These are phyloP conservation scores for Yamadazyma endophytica DNA, from an alignment of 805 yeast species.

Conservation along the genomic window DNA sequence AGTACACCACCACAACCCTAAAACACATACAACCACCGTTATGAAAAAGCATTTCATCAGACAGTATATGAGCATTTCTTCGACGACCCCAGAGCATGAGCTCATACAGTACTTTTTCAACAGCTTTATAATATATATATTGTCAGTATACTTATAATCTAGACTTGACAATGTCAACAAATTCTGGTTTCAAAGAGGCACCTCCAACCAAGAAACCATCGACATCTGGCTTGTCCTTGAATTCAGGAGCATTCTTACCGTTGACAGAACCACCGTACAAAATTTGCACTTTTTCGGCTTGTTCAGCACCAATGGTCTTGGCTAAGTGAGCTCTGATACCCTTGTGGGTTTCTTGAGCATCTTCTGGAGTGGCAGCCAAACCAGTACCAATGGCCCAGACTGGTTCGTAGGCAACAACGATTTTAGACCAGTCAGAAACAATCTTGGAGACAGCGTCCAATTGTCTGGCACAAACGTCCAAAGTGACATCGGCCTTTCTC, in stretches of 20 bases:
- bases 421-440: slow-evolving; percentile 82
- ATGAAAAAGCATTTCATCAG: neutral
- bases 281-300: slow-evolving; percentile 80
- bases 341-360: slow-evolving; percentile 94
- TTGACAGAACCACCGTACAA: slow-evolving; percentile 98
- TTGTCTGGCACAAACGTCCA: slow-evolving; percentile 85
- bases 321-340: slow-evolving; percentile 81
- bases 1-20: no score
- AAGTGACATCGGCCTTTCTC: slow-evolving; percentile 84
- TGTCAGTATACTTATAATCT: slow-evolving; percentile 48
- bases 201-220: slow-evolving; percentile 99
- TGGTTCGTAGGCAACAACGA: slow-evolving; percentile 98
- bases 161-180: slow-evolving; percentile 90
- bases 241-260: slow-evolving; percentile 85
- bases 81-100: no score
- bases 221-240: slow-evolving; percentile 88
- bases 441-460: slow-evolving; percentile 80
- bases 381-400: slow-evolving; percentile 99
- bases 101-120: neutral
- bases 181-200: slow-evolving; percentile 98
- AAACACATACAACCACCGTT: no score
- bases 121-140: neutral
- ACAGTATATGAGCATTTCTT: neutral
- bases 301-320: slow-evolving; percentile 69
- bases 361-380: slow-evolving; percentile 96